phyloP scores from a whole-genome alignment of 495 filamentous ascomycete species.

The Glonium stellatum region DNA sequence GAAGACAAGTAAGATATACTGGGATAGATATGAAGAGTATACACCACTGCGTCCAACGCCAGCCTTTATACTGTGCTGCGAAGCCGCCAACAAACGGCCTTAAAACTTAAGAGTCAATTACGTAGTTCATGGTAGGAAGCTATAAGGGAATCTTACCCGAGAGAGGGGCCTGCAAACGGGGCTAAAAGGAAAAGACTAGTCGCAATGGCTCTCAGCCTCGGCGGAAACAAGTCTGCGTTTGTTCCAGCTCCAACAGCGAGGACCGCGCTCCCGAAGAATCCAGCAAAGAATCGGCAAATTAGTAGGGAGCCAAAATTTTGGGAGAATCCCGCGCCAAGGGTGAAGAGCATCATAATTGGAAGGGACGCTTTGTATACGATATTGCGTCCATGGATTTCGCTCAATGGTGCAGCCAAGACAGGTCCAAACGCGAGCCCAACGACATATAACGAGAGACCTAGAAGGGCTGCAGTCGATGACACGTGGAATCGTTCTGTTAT shows the following conservation, averaged over 20 bases:
- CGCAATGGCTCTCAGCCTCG: conserved; percentile 41
- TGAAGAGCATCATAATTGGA: conserved; percentile 55
- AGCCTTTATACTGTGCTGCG: conserved; percentile 48
- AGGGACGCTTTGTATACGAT: conserved; percentile 35
- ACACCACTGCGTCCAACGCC: conserved; percentile 58
- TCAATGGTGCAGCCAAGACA: conserved; percentile 33
- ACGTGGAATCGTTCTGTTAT: conserved; percentile 30
- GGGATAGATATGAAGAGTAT: conserved; percentile 44
- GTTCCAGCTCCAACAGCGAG: conserved; percentile 52
- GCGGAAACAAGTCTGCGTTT: conserved; percentile 47
- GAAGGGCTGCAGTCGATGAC: conserved; percentile 29
- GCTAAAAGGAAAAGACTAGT: conserved; percentile 47
- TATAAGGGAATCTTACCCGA: conserved; percentile 34
- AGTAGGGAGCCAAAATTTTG: conserved; percentile 49
- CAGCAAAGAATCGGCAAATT: conserved; percentile 57
- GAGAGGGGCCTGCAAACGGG: conserved; percentile 52
- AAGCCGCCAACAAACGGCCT: conserved; percentile 61
- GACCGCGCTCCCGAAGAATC: conserved; percentile 48
- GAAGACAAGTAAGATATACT: conserved; percentile 34
- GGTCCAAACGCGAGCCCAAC: conserved; percentile 36
- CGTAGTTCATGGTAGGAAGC: neutral
- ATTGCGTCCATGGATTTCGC: conserved; percentile 32
- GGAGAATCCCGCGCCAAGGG: conserved; percentile 53
- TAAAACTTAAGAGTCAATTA: conserved; percentile 7
- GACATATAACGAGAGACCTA: conserved; percentile 32